phyloP scores from a whole-genome alignment of 768 basidiomycete genomes.

The Lyophyllum atratum region DNA sequence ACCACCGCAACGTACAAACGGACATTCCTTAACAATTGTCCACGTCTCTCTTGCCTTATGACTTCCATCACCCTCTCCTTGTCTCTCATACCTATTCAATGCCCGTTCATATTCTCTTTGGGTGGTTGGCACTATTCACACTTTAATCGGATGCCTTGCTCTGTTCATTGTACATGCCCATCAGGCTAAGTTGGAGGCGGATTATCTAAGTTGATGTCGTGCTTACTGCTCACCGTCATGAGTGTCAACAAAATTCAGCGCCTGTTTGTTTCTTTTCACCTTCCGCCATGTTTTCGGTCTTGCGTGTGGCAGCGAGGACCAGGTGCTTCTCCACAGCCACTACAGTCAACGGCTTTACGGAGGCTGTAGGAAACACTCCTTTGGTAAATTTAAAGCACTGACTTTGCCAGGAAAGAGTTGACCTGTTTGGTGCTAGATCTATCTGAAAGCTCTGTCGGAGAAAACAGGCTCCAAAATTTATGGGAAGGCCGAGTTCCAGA shows the following conservation, averaged over 20 bases:
- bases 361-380: constrained; percentile 92
- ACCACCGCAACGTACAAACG: constrained; percentile 37
- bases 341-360: constrained; percentile 77
- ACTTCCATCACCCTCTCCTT: constrained; percentile 25
- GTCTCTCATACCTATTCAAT: constrained; percentile 23
- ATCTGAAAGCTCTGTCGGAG: constrained; percentile 78
- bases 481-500: constrained; percentile 98
- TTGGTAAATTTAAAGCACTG: constrained; percentile 53
- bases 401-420: background rate
- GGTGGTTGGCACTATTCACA: constrained; percentile 27
- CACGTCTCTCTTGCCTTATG: constrained; percentile 33
- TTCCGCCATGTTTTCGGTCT: constrained; percentile 34
- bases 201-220: constrained; percentile 41
- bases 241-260: background rate
- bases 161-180: background rate
- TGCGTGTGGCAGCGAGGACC: constrained; percentile 27
- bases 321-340: constrained; percentile 41
- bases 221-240: constrained; percentile 26
- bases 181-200: constrained; percentile 10
- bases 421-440: constrained; percentile 58
- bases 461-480: constrained; percentile 81
- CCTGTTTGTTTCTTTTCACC: constrained; percentile 12
- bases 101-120: constrained; percentile 20
- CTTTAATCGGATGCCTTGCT: constrained; percentile 17
- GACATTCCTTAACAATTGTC: constrained; percentile 28